Evolutionary conservation across 768 basidiomycete species (phyloP).

Genomic region (Tricholoma hemisulphureum): DNA sequence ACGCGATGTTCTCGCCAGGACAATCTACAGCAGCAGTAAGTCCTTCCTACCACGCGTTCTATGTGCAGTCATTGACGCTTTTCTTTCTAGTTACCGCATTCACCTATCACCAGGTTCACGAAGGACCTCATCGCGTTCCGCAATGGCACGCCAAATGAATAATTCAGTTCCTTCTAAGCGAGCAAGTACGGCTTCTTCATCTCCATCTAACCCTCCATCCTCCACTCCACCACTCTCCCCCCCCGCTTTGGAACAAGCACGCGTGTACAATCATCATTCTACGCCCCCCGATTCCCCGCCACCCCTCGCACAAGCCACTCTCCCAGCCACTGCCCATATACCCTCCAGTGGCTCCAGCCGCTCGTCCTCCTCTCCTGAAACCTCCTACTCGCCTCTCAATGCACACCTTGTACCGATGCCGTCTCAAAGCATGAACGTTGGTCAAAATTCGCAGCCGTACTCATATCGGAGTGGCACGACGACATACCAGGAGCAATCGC

Average conservation of each 20-base stretch:
- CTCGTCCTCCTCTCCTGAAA: conserved; percentile 47
- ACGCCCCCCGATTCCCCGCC: conserved; percentile 58
- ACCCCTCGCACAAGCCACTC: conserved; percentile 49
- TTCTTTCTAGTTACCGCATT: conserved; percentile 62
- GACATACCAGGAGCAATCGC: conserved; percentile 45
- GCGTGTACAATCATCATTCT: conserved; percentile 33
- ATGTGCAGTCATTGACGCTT: conserved; percentile 1
- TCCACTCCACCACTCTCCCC: conserved; percentile 37
- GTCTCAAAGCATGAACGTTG: conserved; percentile 17
- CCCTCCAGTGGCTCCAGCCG: conserved; percentile 38
- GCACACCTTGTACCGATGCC: conserved; percentile 25
- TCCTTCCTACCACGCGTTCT: conserved; percentile 14
- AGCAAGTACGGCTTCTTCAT: conserved; percentile 24
- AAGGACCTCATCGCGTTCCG: conserved; percentile 62
- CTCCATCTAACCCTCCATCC: conserved; percentile 23
- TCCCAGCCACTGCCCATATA: conserved; percentile 40
- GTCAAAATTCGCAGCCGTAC: conserved; percentile 26
- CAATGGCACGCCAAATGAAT: conserved; percentile 44
- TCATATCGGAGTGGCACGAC: conserved; percentile 41
- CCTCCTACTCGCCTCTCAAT: conserved; percentile 37
- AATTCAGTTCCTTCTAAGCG: conserved; percentile 26
- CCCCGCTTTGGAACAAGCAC: conserved; percentile 46
- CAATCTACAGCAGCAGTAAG: conserved; percentile 69
- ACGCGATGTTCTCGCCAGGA: conserved; percentile 89
- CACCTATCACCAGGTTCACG: conserved; percentile 80